Percentiles rank a stretch among this genome's conserved stretches.
Evolutionary conservation across 2,329 filamentous ascomycete species (phyloP).

Genomic region (Monilinia laxa): DNA sequence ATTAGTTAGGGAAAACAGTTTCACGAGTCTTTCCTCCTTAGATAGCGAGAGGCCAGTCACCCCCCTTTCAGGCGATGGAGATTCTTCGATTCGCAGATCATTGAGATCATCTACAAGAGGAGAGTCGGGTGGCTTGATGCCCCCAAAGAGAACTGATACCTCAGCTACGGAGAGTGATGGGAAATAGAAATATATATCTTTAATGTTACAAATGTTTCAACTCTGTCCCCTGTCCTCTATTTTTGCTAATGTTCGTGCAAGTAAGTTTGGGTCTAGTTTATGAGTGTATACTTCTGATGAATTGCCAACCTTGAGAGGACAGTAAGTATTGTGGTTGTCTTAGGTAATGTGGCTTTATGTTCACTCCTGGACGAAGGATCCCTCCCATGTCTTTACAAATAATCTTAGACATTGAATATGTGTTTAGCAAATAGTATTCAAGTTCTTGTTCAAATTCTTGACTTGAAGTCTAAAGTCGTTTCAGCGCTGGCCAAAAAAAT

Average conservation of each 20-base stretch:
- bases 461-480: too few species aligned
- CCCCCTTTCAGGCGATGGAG: slow-evolving; percentile 30
- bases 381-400: neutral
- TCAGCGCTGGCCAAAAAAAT: too few species aligned
- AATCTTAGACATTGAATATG: too few species aligned
- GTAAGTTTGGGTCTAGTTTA: too few species aligned
- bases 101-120: slow-evolving; percentile 19
- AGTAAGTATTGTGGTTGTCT: neutral
- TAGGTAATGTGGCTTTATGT: neutral
- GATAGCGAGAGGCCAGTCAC: slow-evolving; percentile 36
- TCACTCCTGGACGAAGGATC: neutral
- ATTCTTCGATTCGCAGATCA: slow-evolving; percentile 22
- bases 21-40: slow-evolving; percentile 37
- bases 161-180: slow-evolving; percentile 10
- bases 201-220: slow-evolving; percentile 6
- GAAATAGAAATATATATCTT: slow-evolving; percentile 16
- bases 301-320: neutral
- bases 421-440: too few species aligned
- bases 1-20: slow-evolving; percentile 37
- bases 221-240: neutral
- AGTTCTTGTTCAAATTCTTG: too few species aligned
- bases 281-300: neutral
- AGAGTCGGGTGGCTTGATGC: neutral
- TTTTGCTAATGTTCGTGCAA: neutral
- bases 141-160: slow-evolving; percentile 3